Base-by-base conservation (phyloP, 345 rosid genomes). In the Passiflora organensis region DNA sequence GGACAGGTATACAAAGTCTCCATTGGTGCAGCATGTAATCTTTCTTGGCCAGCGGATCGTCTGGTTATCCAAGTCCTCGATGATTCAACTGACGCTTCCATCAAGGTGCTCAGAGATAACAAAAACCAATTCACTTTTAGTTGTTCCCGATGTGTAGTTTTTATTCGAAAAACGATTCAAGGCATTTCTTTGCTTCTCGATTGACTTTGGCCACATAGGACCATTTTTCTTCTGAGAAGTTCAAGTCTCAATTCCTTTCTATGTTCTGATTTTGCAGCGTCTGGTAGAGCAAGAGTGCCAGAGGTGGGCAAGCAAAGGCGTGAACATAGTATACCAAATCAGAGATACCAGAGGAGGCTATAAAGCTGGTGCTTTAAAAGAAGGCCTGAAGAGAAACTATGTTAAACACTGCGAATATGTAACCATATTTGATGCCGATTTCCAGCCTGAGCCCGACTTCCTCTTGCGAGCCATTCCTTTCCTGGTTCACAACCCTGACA, bases 31-130 rank as follows among this genome's bases (percentile, higher is more conserved):
- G 97, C 99, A 9, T 78, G 84, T 41, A 87, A 86, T 41, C 97
- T 94, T 20, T 85, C 97, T 18, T 94, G 99, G 99, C 99, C 99
- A 69, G 73, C 99, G 14, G 99, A 94, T 78, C 91, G 96, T 57
- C 88, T 94, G 57, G 96, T 89, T 79, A 94, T 94, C 81, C 99
- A 94, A 83, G 99, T 94, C 20, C 93, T 94, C 3, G 99, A 94
- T 62, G 99, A 94, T 77, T 94, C 99, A 25, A 94, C 99, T 24
- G 97, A 94, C 78, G 95, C 93, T 48, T 83, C 74, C 38, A 78
- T 94, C 77, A 94, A 94, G 97, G 99, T 93, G 8, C 34, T n/a
- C n/a, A 28, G n/a, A 21, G n/a, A 24, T 6, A 28, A 51, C n/a
- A n/a, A n/a, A n/a, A n/a, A n/a, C n/a, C n/a, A n/a, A n/a, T n/a